Evolutionary conservation across 495 filamentous ascomycete species (phyloP), one percentile per base, ranked within the genome.

Genomic region (Oidiodendron maius): DNA sequence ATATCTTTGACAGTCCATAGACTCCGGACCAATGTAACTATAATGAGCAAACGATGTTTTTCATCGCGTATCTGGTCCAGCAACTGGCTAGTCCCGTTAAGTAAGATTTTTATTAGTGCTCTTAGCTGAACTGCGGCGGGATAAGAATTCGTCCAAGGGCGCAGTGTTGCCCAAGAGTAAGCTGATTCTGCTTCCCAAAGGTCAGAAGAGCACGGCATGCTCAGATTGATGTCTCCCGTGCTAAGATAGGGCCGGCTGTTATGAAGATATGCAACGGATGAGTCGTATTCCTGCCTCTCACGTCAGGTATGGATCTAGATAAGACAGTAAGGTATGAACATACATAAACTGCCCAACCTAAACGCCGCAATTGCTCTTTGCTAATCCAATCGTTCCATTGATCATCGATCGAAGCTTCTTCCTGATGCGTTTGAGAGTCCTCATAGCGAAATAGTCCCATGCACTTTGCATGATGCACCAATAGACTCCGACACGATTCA

Each of bases 1-100:
- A 45, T 10, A 16, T 45, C 42, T 20, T 45, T 45, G 3, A 45
- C 4, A 28, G 22, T 10, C 42, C 42, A 45, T 12, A 45, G 25
- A 4, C 12, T 45, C 13, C 42, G 22, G 5, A 26, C 34, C 13
- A 45, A 20, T 5, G 42, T 45, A 3, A 10, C 16, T 8, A 45
- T 34, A 12, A 45, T 34, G 17, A 45, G 9, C n/a, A 30, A 22
- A 3, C 17, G 23, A 45, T 45, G 42, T 9, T 34, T 13, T 15
- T 5, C 9, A n/a, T 45, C 42, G 17, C 8, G 12, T 4, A 20
- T 11, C 9, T 34, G 28, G 4, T 6, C 22, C 9, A 45, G 22
- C 10, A 9, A 4, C 13, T n/a, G 15, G 9, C 4, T n/a, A 4
- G 42, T n/a, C 4, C 9, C 9, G 22, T 28, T 18, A 26, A 45